Evolutionary conservation across 1,139 yeast genomes (phyloP).

Genomic region (Pichia sp.): DNA sequence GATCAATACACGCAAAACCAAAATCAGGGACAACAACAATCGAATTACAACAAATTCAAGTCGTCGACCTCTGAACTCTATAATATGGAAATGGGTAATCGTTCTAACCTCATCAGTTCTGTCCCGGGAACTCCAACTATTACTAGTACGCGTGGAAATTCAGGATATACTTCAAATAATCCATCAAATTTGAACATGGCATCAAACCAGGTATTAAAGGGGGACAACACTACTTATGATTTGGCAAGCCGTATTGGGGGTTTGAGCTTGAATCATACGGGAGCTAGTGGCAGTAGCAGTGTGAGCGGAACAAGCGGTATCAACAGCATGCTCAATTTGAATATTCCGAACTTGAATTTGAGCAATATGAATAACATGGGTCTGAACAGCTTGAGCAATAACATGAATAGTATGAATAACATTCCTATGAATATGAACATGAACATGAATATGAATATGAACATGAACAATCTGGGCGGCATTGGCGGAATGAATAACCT

Average conservation of each 20-base stretch:
- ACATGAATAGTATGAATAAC: constrained; percentile 3
- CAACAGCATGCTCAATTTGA: constrained; percentile 2
- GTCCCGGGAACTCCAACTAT: constrained; percentile 14
- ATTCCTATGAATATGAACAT: constrained; percentile 1
- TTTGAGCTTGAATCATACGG: constrained; percentile 20
- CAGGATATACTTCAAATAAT: background rate
- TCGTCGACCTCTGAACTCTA: constrained; percentile 13
- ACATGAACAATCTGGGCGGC: constrained; percentile 1
- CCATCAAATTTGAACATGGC: constrained; percentile 1
- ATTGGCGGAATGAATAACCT: background rate
- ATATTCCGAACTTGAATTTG: constrained; percentile 3
- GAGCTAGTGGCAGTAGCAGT: constrained; percentile 9
- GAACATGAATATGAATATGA: constrained; percentile 5
- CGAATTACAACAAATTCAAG: constrained; percentile 6
- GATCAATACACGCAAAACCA: constrained; percentile 15
- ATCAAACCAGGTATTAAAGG: constrained; percentile 18
- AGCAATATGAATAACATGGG: constrained; percentile 1
- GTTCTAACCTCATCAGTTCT: constrained; percentile 11
- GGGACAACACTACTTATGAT: constrained; percentile 14
- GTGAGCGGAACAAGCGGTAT: constrained; percentile 5
- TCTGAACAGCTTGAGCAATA: constrained; percentile 1
- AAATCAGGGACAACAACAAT: constrained; percentile 3
- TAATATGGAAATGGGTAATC: constrained; percentile 10
- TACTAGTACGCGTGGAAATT: constrained; percentile 1
- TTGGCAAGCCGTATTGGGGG: constrained; percentile 27